Evolutionary conservation across 2,329 filamentous ascomycete species (phyloP).

Genomic region (Aspergillus novoparasiticus): DNA sequence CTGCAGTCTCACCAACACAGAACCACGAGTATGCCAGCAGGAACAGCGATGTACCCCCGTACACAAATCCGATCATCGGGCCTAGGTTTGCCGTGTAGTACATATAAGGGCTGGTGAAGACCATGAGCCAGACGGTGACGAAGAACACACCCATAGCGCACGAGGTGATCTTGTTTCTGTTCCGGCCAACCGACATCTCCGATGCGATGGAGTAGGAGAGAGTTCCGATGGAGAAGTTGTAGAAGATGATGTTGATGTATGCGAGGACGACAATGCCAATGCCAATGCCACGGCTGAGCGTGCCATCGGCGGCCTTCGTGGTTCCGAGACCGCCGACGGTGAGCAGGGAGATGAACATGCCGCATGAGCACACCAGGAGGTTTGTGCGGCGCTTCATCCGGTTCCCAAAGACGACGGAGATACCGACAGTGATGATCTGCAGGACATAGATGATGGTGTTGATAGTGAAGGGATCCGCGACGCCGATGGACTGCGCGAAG

Average conservation of each 20-base stretch:
- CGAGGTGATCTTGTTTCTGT: conserved; percentile 43
- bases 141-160: conserved; percentile 49
- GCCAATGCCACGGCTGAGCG: conserved; percentile 17
- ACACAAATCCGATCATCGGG: conserved; percentile 39
- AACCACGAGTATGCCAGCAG: conserved; percentile 39
- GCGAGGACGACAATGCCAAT: conserved; percentile 45
- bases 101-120: conserved; percentile 39
- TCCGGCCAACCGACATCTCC: too few species aligned
- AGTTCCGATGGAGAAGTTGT: conserved; percentile 52
- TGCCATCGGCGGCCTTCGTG: conserved; percentile 25
- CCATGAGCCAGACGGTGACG: conserved; percentile 34
- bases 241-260: conserved; percentile 48
- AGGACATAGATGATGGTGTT: too few species aligned
- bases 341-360: too few species aligned
- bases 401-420: too few species aligned
- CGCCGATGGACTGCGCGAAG: too few species aligned
- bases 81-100: conserved; percentile 37
- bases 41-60: conserved; percentile 32
- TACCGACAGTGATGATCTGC: too few species aligned
- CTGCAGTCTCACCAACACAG: conserved; percentile 45
- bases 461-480: too few species aligned
- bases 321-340: conserved; percentile 38
- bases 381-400: too few species aligned
- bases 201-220: too few species aligned
- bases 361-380: too few species aligned